A percentile compares a stretch with the other conserved stretches of the same genome.
Evolutionary conservation across 345 rosid genomes (phyloP).

Genomic region (Euphorbia pulcherrima): DNA sequence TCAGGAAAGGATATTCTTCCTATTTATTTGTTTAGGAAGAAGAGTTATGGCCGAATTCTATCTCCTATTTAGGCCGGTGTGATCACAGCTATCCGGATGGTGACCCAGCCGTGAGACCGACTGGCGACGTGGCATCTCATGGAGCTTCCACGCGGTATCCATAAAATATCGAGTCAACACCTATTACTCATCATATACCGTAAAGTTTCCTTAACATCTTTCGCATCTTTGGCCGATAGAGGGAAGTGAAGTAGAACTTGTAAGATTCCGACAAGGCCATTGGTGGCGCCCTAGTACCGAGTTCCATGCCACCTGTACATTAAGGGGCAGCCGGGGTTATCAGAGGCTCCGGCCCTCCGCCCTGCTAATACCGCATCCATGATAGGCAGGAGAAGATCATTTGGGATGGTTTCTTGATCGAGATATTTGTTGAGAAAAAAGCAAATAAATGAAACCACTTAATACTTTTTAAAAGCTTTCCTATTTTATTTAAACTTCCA

Average conservation of each 20-base stretch:
- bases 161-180: too few relatives aligned
- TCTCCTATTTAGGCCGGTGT: too few relatives aligned
- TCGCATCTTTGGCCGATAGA: slow-evolving; percentile 44
- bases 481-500: too few relatives aligned
- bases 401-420: slow-evolving; percentile 47
- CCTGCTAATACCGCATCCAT: slow-evolving; percentile 77
- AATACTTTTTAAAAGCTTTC: too few relatives aligned
- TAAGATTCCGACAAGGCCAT: slow-evolving; percentile 87
- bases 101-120: too few relatives aligned
- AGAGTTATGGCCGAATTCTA: too few relatives aligned
- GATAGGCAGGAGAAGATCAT: slow-evolving; percentile 53
- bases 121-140: too few relatives aligned
- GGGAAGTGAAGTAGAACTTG: slow-evolving; percentile 76
- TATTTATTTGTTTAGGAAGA: too few relatives aligned
- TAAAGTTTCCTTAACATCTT: slow-evolving; percentile 70
- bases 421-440: slow-evolving; percentile 70
- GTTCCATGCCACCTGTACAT: slow-evolving; percentile 97
- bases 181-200: slow-evolving; percentile 86
- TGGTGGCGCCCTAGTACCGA: slow-evolving; percentile 83
- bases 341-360: slow-evolving; percentile 83
- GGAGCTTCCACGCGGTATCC: too few relatives aligned
- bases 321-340: slow-evolving; percentile 62
- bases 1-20: too few relatives aligned
- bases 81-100: too few relatives aligned
- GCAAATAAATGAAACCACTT: too few relatives aligned